A percentile compares a stretch with the other conserved stretches of the same genome.
Conservation (phyloP, 768 basidiomycete species). For the Porpolomopsis calyptriformis region DNA sequence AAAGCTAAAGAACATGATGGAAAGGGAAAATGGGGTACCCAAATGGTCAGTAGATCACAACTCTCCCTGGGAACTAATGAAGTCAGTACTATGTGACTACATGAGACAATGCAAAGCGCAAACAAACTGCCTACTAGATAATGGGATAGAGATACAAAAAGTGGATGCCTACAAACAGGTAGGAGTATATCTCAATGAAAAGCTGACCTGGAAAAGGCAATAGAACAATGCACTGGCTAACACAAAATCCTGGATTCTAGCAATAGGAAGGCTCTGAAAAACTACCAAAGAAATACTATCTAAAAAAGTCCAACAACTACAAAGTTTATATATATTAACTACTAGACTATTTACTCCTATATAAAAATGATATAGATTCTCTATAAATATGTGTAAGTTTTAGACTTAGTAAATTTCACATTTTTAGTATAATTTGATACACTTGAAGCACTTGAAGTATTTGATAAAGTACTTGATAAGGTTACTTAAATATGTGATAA, state of each 20-base stretch:
- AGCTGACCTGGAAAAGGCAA: conserved; percentile 12
- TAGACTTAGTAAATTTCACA: no score
- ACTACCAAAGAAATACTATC: not conserved
- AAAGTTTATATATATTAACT: no score
- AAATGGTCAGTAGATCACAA: conserved; percentile 16
- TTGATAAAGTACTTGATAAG: no score
- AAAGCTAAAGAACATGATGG: conserved; percentile 11
- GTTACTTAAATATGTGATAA: no score
- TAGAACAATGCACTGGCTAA: conserved; percentile 8
- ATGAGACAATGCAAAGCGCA: conserved; percentile 1
- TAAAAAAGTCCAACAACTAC: not conserved
- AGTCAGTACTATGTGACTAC: conserved; percentile 12
- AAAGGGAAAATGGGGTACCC: conserved; percentile 5
- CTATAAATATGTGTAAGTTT: no score
- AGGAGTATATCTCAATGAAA: conserved; percentile 17
- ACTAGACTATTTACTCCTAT: no score
- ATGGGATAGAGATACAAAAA: no score
- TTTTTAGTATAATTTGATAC: no score
- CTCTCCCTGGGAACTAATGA: conserved; percentile 14
- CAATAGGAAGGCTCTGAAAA: conserved; percentile 7
- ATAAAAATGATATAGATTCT: no score
- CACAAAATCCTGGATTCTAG: not conserved
- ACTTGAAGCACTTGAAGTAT: no score
- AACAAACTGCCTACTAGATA: no score
- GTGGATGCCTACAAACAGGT: conserved; percentile 23